A percentile compares a stretch with the other conserved stretches of the same genome.
Evolutionary conservation across 805 yeast genomes (phyloP).

Genomic region (Nakazawaea ishiwadae): DNA sequence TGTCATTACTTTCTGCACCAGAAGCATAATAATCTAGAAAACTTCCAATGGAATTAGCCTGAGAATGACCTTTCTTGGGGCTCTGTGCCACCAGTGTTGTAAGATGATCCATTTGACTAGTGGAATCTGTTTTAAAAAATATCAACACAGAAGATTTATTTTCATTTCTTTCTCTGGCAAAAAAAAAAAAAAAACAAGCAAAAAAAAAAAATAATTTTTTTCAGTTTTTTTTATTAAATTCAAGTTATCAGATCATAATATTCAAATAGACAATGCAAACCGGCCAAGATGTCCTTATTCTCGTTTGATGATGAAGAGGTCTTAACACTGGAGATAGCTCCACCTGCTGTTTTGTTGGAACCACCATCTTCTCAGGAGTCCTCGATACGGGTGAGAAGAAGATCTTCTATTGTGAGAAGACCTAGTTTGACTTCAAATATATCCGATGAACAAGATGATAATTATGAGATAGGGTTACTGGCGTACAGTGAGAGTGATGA

Average conservation of each 20-base stretch:
- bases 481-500: slow-evolving; percentile 9
- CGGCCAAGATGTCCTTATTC: slow-evolving; percentile 1
- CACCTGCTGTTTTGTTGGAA: background rate
- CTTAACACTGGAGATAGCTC: background rate
- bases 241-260: no score
- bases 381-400: slow-evolving; percentile 10
- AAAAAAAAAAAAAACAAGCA: no score
- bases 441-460: slow-evolving; percentile 1
- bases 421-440: background rate
- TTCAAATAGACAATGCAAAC: background rate
- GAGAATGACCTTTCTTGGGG: slow-evolving; percentile 4
- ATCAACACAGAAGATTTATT: no score
- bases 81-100: background rate
- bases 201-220: background rate
- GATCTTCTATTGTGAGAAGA: slow-evolving; percentile 8
- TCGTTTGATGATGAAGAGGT: slow-evolving; percentile 16
- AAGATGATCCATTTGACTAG: slow-evolving; percentile 8
- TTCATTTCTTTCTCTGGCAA: background rate
- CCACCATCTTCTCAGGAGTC: background rate
- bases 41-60: slow-evolving; percentile 11
- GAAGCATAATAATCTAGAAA: slow-evolving; percentile 13
- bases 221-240: no score
- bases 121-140: no score
- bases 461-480: slow-evolving; percentile 8
- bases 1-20: slow-evolving; percentile 1